These are phyloP conservation scores for Colletotrichum trifolii DNA, from an alignment of 2,329 filamentous ascomycete species.

Conservation along the genomic window DNA sequence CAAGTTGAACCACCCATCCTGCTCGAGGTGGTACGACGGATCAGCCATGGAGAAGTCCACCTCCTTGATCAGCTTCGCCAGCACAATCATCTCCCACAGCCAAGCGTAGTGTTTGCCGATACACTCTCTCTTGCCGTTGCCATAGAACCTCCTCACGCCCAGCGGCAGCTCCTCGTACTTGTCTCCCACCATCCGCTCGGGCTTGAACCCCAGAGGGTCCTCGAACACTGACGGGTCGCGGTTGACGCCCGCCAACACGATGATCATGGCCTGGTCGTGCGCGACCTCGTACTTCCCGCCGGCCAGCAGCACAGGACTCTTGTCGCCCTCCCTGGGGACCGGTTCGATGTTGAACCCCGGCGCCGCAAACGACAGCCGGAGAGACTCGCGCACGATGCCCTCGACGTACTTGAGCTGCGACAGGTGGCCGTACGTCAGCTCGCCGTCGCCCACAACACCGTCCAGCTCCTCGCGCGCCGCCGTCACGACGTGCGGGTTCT, in stretches of 20 bases:
- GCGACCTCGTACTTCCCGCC: constrained; percentile 62
- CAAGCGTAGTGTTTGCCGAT: constrained; percentile 63
- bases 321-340: constrained; percentile 51
- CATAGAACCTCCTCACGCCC: constrained; percentile 62
- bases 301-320: constrained; percentile 57
- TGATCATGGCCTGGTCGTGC: constrained; percentile 60
- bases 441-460: constrained; percentile 57
- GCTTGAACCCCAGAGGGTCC: constrained; percentile 56
- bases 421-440: constrained; percentile 60
- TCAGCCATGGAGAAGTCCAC: constrained; percentile 59
- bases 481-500: constrained; percentile 60
- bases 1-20: constrained; percentile 65
- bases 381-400: constrained; percentile 63
- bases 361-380: constrained; percentile 65
- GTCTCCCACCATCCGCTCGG: constrained; percentile 62
- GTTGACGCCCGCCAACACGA: constrained; percentile 62
- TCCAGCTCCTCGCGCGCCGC: constrained; percentile 66
- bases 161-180: constrained; percentile 54
- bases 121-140: constrained; percentile 63
- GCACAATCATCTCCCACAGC: constrained; percentile 55
- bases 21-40: constrained; percentile 51
- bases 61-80: constrained; percentile 56
- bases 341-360: constrained; percentile 67
- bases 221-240: constrained; percentile 60
- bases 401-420: constrained; percentile 64